Evolutionary conservation across 805 yeast genomes (phyloP).

Genomic region (Debaryomyces tyrocola): DNA sequence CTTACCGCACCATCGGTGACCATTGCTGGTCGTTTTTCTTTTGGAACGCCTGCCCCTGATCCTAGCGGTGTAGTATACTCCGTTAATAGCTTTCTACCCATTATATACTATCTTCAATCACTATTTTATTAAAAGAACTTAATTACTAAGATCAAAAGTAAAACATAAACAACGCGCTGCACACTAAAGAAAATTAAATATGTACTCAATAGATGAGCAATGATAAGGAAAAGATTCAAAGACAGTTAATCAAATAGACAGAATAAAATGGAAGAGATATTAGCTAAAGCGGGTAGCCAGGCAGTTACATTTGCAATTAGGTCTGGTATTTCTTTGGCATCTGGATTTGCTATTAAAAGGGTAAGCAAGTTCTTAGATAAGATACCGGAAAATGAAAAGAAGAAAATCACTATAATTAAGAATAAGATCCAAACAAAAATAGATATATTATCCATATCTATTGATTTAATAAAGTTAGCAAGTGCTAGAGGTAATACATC

Average conservation of each 20-base stretch:
- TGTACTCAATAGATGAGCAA: too few relatives aligned
- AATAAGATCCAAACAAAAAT: constrained; percentile 56
- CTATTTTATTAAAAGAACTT: not conserved
- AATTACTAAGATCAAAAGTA: not conserved
- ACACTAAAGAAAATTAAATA: not conserved
- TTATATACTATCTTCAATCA: not conserved
- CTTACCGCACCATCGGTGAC: constrained; percentile 51
- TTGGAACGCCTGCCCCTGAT: constrained; percentile 68
- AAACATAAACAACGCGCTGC: not conserved
- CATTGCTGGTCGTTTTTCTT: constrained; percentile 53
- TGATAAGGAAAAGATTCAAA: not conserved
- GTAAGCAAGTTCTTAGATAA: constrained; percentile 55
- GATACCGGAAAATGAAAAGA: constrained; percentile 55
- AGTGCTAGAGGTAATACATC: constrained; percentile 63
- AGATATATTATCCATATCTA: constrained; percentile 61
- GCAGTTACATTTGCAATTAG: constrained; percentile 79
- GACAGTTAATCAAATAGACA: not conserved
- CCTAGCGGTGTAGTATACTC: constrained; percentile 53
- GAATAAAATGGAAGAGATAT: constrained; percentile 39
- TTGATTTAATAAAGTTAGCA: constrained; percentile 63
- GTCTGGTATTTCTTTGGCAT: constrained; percentile 73
- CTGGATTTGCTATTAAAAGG: constrained; percentile 68
- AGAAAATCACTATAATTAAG: constrained; percentile 40
- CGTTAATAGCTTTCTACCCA: constrained; percentile 35
- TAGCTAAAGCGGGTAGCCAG: constrained; percentile 65